Conservation (phyloP, 202 grass and related monocot genomes). For the Panicum virgatum region DNA sequence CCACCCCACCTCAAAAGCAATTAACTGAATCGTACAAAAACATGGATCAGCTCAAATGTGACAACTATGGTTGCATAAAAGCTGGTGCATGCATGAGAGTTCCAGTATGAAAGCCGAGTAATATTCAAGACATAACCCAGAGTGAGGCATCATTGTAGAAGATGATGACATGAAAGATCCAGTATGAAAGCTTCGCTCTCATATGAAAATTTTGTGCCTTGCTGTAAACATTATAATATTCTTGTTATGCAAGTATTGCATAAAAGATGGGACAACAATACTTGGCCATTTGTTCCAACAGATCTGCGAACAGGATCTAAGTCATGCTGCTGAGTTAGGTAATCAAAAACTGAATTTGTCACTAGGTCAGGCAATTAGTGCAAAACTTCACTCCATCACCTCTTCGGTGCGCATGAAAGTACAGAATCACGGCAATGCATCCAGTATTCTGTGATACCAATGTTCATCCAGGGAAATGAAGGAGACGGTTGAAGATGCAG, state of each 20-base stretch:
- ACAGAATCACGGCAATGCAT: constrained; percentile 50
- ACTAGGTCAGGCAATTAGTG: background rate
- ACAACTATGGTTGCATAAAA: too few relatives aligned
- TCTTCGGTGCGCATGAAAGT: constrained; percentile 37
- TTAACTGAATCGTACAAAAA: background rate
- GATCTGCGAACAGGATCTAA: background rate
- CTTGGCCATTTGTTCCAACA: background rate
- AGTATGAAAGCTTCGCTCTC: background rate
- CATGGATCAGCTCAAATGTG: too few relatives aligned
- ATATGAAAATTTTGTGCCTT: background rate
- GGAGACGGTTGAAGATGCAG: constrained; percentile 54
- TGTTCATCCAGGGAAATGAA: constrained; percentile 71
- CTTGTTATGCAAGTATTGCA: background rate
- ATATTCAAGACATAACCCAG: background rate
- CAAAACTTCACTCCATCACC: constrained; percentile 14
- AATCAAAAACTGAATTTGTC: background rate
- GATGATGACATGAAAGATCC: background rate
- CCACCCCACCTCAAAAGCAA: too few relatives aligned
- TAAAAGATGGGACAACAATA: background rate
- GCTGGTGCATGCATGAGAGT: too few relatives aligned
- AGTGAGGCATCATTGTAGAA: background rate
- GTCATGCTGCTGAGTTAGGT: background rate
- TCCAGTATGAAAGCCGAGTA: background rate
- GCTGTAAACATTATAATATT: background rate
- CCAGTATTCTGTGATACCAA: constrained; percentile 71